Conservation (phyloP, 805 yeast species). For the Monosporozyma unispora region DNA sequence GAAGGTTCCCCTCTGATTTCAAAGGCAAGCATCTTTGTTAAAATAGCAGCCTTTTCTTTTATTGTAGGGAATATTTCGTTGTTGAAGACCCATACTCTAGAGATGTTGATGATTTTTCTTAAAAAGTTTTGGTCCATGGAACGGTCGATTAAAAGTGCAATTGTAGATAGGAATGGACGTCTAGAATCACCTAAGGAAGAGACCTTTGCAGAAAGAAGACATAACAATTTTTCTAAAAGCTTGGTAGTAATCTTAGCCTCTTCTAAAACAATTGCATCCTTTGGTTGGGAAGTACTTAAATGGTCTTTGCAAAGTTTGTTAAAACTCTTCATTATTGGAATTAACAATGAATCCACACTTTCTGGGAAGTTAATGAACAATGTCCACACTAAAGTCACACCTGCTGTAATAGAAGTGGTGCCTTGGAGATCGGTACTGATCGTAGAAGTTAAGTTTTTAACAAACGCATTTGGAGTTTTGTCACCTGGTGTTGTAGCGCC, state of each 20-base stretch:
- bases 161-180: conserved; percentile 71
- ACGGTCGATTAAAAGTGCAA: conserved; percentile 86
- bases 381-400: conserved; percentile 76
- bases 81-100: conserved; percentile 84
- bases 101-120: conserved; percentile 65
- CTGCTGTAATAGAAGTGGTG: conserved; percentile 76
- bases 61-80: conserved; percentile 86
- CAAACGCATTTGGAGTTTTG: conserved; percentile 42
- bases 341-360: conserved; percentile 65
- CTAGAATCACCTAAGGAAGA: conserved; percentile 89
- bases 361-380: conserved; percentile 66
- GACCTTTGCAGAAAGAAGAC: conserved; percentile 71
- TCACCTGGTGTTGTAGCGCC: conserved; percentile 45
- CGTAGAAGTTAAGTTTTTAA: conserved; percentile 51
- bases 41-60: conserved; percentile 90
- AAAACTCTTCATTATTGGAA: conserved; percentile 74
- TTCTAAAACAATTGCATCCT: conserved; percentile 38
- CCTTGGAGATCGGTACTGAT: conserved; percentile 70
- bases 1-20: conserved; percentile 82
- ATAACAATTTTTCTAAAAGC: conserved; percentile 64
- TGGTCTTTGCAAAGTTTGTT: conserved; percentile 87
- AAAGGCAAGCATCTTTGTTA: conserved; percentile 87
- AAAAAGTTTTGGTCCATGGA: conserved; percentile 71
- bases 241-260: conserved; percentile 77
- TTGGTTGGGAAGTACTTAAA: conserved; percentile 43